Percentiles rank a stretch among this genome's conserved stretches.
These are phyloP conservation scores for Pythium coloratum DNA, from an alignment of 352 stramenopile genomes.

Conservation along the genomic window DNA sequence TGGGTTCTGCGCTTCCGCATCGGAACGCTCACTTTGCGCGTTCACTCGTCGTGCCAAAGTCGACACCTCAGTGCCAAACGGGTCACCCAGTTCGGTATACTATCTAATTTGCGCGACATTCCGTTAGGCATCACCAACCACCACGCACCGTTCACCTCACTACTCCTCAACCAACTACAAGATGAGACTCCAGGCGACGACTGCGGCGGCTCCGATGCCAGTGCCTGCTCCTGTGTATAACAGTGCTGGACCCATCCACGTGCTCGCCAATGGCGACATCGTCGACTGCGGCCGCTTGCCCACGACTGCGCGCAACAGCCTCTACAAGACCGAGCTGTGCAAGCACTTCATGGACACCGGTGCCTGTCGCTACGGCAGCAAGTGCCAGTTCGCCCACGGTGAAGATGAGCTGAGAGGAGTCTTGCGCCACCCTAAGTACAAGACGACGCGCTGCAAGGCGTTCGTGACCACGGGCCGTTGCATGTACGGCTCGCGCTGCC, in stretches of 20 bases:
- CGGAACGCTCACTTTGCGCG: background rate
- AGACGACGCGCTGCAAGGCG: slow-evolving; percentile 89
- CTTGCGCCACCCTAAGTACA: slow-evolving; percentile 90
- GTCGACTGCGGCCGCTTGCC: slow-evolving; percentile 77
- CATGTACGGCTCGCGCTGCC: slow-evolving; percentile 86
- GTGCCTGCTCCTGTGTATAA: slow-evolving; percentile 1
- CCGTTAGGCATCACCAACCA: background rate
- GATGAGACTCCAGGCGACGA: slow-evolving; percentile 8
- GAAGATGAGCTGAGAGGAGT: slow-evolving; percentile 83
- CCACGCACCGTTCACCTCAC: background rate
- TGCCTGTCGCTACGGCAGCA: slow-evolving; percentile 85
- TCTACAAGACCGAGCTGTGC: slow-evolving; percentile 93
- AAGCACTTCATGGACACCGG: slow-evolving; percentile 88
- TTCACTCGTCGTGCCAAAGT: slow-evolving; percentile 7
- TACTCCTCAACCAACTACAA: background rate
- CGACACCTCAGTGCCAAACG: background rate
- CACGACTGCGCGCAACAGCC: slow-evolving; percentile 78
- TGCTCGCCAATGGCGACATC: slow-evolving; percentile 86
- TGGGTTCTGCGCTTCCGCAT: background rate
- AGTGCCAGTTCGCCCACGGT: slow-evolving; percentile 91
- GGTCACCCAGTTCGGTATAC: background rate
- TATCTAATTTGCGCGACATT: slow-evolving; percentile 5
- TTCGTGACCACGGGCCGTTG: slow-evolving; percentile 84
- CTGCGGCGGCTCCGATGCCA: background rate
- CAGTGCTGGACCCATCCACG: slow-evolving; percentile 46